These are phyloP conservation scores for Xylona heveae DNA, from an alignment of 495 filamentous ascomycete species.

Conservation along the genomic window DNA sequence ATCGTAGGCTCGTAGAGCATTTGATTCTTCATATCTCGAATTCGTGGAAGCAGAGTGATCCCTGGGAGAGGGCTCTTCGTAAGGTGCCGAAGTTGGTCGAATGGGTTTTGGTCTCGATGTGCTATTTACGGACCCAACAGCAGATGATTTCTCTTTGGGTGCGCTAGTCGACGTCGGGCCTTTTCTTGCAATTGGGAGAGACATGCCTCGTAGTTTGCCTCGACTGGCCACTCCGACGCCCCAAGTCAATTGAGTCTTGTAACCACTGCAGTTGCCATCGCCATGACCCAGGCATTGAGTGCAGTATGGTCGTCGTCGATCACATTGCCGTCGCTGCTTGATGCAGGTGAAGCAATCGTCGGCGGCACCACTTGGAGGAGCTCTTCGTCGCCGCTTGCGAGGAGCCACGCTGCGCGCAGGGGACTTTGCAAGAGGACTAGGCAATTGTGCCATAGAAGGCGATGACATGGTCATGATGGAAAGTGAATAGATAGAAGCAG, in stretches of 20 bases:
- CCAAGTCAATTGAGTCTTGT: slow-evolving; percentile 96
- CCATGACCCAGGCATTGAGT: slow-evolving; percentile 81
- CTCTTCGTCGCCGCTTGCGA: slow-evolving; percentile 71
- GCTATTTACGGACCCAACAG: slow-evolving; percentile 3
- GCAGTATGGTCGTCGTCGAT: slow-evolving; percentile 85
- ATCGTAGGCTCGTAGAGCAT: too few relatives aligned
- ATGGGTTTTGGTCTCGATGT: slow-evolving; percentile 8
- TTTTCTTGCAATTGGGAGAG: slow-evolving; percentile 65
- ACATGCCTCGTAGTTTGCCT: slow-evolving; percentile 79
- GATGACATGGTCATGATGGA: too few relatives aligned
- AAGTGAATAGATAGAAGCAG: too few relatives aligned
- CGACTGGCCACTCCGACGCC: slow-evolving; percentile 91
- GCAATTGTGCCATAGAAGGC: too few relatives aligned
- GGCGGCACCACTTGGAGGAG: slow-evolving; percentile 69
- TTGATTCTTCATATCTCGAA: too few relatives aligned
- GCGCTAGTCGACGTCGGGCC: slow-evolving; percentile 27
- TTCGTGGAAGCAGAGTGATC: too few relatives aligned
- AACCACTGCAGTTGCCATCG: slow-evolving; percentile 88
- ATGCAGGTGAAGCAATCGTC: slow-evolving; percentile 94
- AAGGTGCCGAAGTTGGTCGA: too few relatives aligned
- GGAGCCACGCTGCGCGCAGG: slow-evolving; percentile 10
- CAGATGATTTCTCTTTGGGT: slow-evolving; percentile 7
- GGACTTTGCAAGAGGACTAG: too few relatives aligned
- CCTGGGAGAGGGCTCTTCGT: too few relatives aligned
- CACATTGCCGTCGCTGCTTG: slow-evolving; percentile 65